Percentiles rank a stretch among this genome's conserved stretches.
phyloP scores from a whole-genome alignment of 805 yeast genomes.

The Limtongozyma cylindracea region DNA sequence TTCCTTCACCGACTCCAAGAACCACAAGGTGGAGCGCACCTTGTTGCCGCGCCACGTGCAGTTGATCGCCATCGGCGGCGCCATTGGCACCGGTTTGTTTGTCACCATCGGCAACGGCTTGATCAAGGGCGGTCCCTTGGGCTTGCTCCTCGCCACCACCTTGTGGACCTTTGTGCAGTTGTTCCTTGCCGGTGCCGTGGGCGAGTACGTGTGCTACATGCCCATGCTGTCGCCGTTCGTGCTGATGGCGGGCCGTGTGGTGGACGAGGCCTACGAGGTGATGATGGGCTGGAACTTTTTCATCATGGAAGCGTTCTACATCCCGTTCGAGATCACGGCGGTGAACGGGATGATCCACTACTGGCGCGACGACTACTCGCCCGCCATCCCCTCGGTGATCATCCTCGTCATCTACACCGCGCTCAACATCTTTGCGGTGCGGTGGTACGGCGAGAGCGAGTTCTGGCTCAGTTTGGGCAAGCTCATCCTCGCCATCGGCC shows the following conservation, averaged over 20 bases:
- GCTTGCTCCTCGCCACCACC: slow-evolving; percentile 7
- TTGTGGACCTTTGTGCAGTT: slow-evolving; percentile 8
- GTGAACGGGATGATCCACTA: slow-evolving; percentile 27
- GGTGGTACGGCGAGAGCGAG: too few species aligned
- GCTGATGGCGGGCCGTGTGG: slow-evolving; percentile 12
- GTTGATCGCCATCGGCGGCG: slow-evolving; percentile 14
- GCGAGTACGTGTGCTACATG: slow-evolving; percentile 12
- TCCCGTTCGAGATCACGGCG: slow-evolving; percentile 6
- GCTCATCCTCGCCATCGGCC: slow-evolving; percentile 42
- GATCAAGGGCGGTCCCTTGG: slow-evolving; percentile 10
- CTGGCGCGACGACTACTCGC: slow-evolving; percentile 21
- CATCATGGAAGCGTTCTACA: slow-evolving; percentile 15
- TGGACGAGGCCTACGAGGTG: slow-evolving; percentile 12
- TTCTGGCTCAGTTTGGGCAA: slow-evolving; percentile 2
- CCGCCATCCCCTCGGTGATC: slow-evolving; percentile 17
- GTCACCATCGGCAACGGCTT: slow-evolving; percentile 12
- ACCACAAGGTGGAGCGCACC: too few species aligned
- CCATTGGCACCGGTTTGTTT: slow-evolving; percentile 13
- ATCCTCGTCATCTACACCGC: slow-evolving; percentile 15
- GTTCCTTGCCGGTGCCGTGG: slow-evolving; percentile 9
- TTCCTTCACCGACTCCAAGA: too few species aligned
- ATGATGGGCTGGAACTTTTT: slow-evolving; percentile 12
- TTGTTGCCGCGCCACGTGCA: slow-evolving; percentile 9
- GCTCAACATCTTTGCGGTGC: slow-evolving; percentile 10
- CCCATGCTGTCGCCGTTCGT: slow-evolving; percentile 12